Base-by-base conservation (phyloP, 2,329 filamentous ascomycete species). In the Colletotrichum scovillei region DNA sequence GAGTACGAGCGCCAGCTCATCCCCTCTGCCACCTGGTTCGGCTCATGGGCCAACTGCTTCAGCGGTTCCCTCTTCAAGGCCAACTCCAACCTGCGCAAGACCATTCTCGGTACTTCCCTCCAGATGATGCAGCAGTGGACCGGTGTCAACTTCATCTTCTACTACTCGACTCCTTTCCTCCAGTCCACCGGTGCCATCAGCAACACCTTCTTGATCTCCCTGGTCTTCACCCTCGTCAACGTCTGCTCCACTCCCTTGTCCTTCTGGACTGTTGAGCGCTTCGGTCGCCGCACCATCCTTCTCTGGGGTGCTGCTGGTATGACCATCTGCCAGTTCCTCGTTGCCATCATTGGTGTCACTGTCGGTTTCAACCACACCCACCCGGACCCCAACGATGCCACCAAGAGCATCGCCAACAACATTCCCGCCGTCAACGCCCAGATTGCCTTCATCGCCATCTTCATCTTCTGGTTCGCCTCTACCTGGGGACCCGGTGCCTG, bases 111-210 rank as follows among this genome's bases (percentile, higher is more conserved):
- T 78, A 93, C 90, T 57, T 92, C 91, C 30, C 86, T 94, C 42
- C 92, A 94, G 86, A 94, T 94, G 92, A 94, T 94, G 92, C 92
- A 94, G 84, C 92, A 94, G 84, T 90, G 87, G 86, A 95, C 94
- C 30, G 94, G 95, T 87, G 93, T 97, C 85, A 97, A 97, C 89
- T 97, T 96, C 85, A 94, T 97, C 88, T 97, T 95, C 87, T 94
- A 94, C 86, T 94, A 92, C 86, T 94, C 93, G 46, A 95, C 94
- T 42, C 91, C 93, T 73, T 97, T 97, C 91, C 93, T 97, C 86
- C 84, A 93, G 84, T 91, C 92, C 28, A 92, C 93, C 35, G 92
- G 92, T 77, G 93, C 93, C 78, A 94, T 97, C 79, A 77, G 81
- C 74, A 92, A 97, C 87, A 88, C 90, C 56, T 97, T 97, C 89